These are phyloP conservation scores for Trifolium dubium DNA, from an alignment of 306 rosid genomes.

Conservation along the genomic window DNA sequence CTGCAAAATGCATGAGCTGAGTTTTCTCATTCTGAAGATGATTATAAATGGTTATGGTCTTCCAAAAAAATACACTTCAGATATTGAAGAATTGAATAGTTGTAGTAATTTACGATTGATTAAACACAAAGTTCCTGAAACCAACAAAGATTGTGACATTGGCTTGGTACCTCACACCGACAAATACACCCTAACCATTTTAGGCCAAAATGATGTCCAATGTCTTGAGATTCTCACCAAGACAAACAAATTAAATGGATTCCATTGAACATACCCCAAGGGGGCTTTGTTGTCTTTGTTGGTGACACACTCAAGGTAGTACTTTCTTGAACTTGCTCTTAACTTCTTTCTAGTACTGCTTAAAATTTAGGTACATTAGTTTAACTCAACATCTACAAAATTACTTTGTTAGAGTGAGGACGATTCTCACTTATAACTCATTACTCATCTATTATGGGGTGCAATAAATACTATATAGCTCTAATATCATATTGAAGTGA, in stretches of 20 bases:
- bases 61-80: conserved; percentile 46
- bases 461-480: no score
- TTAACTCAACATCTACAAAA: no score
- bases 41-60: conserved; percentile 52
- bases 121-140: conserved; percentile 55
- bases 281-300: conserved; percentile 46
- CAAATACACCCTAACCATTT: conserved; percentile 48
- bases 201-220: conserved; percentile 59
- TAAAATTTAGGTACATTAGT: no score
- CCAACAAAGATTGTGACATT: conserved; percentile 15
- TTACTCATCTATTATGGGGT: no score
- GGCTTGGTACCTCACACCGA: conserved; percentile 57
- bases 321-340: background rate
- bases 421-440: no score
- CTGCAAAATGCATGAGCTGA: conserved; percentile 47
- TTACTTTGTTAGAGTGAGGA: no score
- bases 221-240: conserved; percentile 60
- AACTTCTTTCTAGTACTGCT: background rate
- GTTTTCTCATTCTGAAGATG: conserved; percentile 48
- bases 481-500: no score
- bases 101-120: conserved; percentile 40
- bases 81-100: conserved; percentile 42
- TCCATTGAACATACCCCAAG: conserved; percentile 41
- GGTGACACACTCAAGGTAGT: conserved; percentile 70
- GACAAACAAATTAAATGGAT: conserved; percentile 58